Evolutionary conservation across 2,329 filamentous ascomycete species (phyloP).

Genomic region (Orbilia brochopaga): DNA sequence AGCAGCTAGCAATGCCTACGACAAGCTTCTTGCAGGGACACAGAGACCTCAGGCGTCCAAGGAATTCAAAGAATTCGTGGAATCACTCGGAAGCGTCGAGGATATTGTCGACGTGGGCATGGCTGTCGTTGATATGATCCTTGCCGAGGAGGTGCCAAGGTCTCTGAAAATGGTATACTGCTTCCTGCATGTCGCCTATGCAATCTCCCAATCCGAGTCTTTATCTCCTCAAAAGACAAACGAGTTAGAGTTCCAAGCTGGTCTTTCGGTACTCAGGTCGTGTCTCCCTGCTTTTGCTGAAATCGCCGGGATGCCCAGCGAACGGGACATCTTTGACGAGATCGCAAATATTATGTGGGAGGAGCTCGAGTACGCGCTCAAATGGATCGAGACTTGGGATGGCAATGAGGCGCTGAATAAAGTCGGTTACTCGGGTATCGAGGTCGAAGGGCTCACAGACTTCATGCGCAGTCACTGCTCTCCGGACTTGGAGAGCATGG

Average conservation of each 20-base stretch:
- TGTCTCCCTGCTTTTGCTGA: slow-evolving; percentile 35
- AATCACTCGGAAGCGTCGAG: slow-evolving; percentile 31
- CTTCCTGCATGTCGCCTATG: slow-evolving; percentile 49
- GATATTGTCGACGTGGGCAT: slow-evolving; percentile 42
- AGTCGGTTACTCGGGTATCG: slow-evolving; percentile 30
- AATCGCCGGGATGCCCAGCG: slow-evolving; percentile 39
- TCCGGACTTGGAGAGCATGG: slow-evolving; percentile 5
- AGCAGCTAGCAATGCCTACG: slow-evolving; percentile 35
- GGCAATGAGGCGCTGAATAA: slow-evolving; percentile 41
- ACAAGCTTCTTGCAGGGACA: slow-evolving; percentile 33
- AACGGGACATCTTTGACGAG: slow-evolving; percentile 49
- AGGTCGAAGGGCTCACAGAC: slow-evolving; percentile 42
- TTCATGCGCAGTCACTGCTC: slow-evolving; percentile 43
- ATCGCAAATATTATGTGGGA: slow-evolving; percentile 49
- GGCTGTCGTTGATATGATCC: slow-evolving; percentile 37
- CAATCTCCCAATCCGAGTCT: slow-evolving; percentile 46
- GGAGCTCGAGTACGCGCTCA: slow-evolving; percentile 44
- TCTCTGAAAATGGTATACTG: slow-evolving; percentile 46
- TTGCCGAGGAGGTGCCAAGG: slow-evolving; percentile 30
- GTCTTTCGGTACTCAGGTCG: slow-evolving; percentile 34
- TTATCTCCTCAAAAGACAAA: slow-evolving; percentile 30
- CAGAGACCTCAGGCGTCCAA: slow-evolving; percentile 29
- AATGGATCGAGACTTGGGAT: slow-evolving; percentile 48
- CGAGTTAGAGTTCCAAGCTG: slow-evolving; percentile 41
- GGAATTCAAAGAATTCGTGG: slow-evolving; percentile 45